Evolutionary conservation across 495 filamentous ascomycete genomes (phyloP).

Genomic region (Hypoxylon crocopeplum): DNA sequence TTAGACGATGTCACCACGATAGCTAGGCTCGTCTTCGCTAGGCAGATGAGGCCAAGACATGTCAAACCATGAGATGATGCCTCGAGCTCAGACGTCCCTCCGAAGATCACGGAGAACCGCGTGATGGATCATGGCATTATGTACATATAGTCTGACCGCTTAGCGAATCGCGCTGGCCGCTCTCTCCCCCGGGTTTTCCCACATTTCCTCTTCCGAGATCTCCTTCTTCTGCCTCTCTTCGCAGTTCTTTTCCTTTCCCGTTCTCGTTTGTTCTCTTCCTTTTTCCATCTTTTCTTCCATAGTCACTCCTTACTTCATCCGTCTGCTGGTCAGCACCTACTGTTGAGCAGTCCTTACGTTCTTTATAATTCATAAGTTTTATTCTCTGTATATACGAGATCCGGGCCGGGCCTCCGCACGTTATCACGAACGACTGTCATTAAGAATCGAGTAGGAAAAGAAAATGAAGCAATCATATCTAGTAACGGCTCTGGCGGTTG

Average conservation of each 20-base stretch:
- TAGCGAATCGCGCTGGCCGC: constrained; percentile 6
- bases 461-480: constrained; percentile 27
- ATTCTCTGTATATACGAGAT: constrained; percentile 7
- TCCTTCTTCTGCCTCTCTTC: constrained; percentile 5
- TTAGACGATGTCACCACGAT: not conserved
- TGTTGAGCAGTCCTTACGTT: constrained; percentile 39
- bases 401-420: not conserved
- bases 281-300: constrained; percentile 9
- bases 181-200: constrained; percentile 10
- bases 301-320: constrained; percentile 24
- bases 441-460: not conserved
- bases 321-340: constrained; percentile 39
- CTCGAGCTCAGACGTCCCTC: constrained; percentile 24
- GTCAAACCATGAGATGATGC: constrained; percentile 20
- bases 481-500: constrained; percentile 14
- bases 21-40: constrained; percentile 3
- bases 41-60: constrained; percentile 19
- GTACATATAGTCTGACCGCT: constrained; percentile 20
- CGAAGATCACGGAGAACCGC: constrained; percentile 23
- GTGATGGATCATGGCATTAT: constrained; percentile 25
- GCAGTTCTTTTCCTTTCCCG: constrained; percentile 22
- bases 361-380: constrained; percentile 16
- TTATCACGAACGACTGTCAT: not conserved
- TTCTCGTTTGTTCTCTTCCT: constrained; percentile 14
- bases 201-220: constrained; percentile 11